These are phyloP conservation scores for Aspergillus latus DNA, from an alignment of 2,329 filamentous ascomycete genomes.

Conservation along the genomic window DNA sequence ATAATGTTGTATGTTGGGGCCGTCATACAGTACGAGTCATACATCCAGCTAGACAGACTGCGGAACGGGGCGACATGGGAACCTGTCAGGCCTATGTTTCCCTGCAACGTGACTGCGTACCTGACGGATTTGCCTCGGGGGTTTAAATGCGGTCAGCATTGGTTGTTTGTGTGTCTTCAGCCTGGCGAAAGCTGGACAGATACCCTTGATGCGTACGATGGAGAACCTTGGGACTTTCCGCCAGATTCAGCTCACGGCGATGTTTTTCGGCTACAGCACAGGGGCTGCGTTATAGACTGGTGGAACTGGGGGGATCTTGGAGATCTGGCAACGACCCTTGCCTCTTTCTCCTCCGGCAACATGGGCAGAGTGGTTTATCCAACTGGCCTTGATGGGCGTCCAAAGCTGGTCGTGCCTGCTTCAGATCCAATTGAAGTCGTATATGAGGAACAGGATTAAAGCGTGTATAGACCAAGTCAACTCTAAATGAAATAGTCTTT, in stretches of 20 bases:
- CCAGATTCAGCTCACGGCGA: constrained; percentile 4
- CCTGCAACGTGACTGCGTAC: background rate
- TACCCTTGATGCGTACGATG: constrained; percentile 3
- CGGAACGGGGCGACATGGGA: background rate
- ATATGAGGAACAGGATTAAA: background rate
- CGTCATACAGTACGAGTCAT: background rate
- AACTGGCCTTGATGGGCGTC: background rate
- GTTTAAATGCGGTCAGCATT: background rate
- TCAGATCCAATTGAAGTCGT: constrained; percentile 5
- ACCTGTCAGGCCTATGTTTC: background rate
- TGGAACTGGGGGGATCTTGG: constrained; percentile 1
- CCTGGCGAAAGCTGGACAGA: constrained; percentile 4
- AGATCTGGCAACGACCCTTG: background rate
- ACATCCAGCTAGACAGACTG: constrained; percentile 4
- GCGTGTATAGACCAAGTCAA: background rate
- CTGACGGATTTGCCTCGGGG: background rate
- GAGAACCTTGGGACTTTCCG: constrained; percentile 1
- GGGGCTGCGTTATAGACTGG: constrained; percentile 3
- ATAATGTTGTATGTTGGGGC: background rate
- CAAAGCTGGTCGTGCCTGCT: constrained; percentile 3
- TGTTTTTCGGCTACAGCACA: constrained; percentile 9
- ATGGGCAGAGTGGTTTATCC: background rate
- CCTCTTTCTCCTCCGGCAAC: background rate
- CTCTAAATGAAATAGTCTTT: background rate
- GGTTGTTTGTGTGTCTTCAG: constrained; percentile 5